Evolutionary conservation across 176 grass and related monocot species (phyloP), one percentile per base, ranked within the genome.

Genomic region (Rhynchospora breviuscula): DNA sequence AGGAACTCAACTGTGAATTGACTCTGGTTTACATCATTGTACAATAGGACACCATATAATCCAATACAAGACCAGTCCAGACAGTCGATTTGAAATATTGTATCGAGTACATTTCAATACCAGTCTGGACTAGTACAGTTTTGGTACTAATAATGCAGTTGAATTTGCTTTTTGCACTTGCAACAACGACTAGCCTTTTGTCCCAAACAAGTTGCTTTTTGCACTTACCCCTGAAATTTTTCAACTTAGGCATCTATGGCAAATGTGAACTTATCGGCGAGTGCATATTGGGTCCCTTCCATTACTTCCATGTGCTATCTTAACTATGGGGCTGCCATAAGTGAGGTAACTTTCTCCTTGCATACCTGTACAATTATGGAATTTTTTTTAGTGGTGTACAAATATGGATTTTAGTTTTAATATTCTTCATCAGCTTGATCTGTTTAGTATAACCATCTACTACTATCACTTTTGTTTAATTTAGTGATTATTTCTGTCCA

Each of bases 271-370:
- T 93, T 95, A 75, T 99, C 89, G 61, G 96, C 89, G 75, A 91
- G 80, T 91, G 84, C 84, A 48, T 91, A 91, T 67, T 98, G 92
- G 17, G 52, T 90, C 81, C 96, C 91, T 23, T 90, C 84, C 51
- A 0, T 72, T 8, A 40, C 74, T 88, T 93, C 86, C 79, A 72
- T 61, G 70, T 67, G 26, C 33, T 98, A 98, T 85, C 91, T 98
- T 72, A 98, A 95, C 79, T 98, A 90, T 83, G 92, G 95, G 79
- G 95, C 91, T 87, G 92, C 95, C 84, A 40, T 86, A 45, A 94
- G 92, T 62, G 95, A 98, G 95, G 95, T 98, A 94, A 65, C 75
- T 65, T 83, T 9, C n/a, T 67, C 18, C 67, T 57, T 82, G 33
- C 63, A 59, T 71, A 79, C 52, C 57, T 18, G 57, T 80, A 26